A percentile compares a stretch with the other conserved stretches of the same genome.
Evolutionary conservation across 1,284 basidiomycete genomes (phyloP).

Genomic region (Calocybe gambosa): DNA sequence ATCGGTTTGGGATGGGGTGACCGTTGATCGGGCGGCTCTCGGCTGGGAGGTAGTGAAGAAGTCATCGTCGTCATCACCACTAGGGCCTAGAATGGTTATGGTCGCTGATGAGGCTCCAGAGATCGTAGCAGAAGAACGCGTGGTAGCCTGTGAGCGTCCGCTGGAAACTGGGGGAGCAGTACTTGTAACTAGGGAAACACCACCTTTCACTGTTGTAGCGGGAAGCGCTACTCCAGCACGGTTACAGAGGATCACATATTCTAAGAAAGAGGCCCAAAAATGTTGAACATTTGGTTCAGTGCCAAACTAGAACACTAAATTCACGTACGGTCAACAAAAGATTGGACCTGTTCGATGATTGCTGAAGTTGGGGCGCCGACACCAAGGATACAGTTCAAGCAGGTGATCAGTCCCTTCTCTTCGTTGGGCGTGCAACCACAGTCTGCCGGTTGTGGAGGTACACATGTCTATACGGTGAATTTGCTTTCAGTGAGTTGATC

Average conservation of each 20-base stretch:
- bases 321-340: conserved; percentile 13
- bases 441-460: background rate
- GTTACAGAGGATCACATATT: conserved; percentile 12
- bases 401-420: conserved; percentile 11
- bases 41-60: background rate
- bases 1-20: too few species aligned
- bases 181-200: background rate
- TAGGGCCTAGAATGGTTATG: too few species aligned
- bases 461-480: conserved; percentile 9
- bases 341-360: conserved; percentile 6
- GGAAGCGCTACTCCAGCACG: conserved; percentile 11
- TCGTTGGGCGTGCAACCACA: conserved; percentile 13
- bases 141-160: background rate
- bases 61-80: background rate
- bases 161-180: background rate
- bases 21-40: background rate
- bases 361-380: conserved; percentile 3
- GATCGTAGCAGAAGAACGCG: background rate
- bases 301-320: background rate
- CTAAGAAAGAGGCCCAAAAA: background rate
- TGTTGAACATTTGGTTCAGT: too few species aligned
- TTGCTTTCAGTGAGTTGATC: too few species aligned
- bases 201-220: conserved; percentile 12
- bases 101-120: background rate
- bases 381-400: conserved; percentile 16